Base-by-base conservation (phyloP, 2,329 filamentous ascomycete species). In the Didymella arachidicola region DNA sequence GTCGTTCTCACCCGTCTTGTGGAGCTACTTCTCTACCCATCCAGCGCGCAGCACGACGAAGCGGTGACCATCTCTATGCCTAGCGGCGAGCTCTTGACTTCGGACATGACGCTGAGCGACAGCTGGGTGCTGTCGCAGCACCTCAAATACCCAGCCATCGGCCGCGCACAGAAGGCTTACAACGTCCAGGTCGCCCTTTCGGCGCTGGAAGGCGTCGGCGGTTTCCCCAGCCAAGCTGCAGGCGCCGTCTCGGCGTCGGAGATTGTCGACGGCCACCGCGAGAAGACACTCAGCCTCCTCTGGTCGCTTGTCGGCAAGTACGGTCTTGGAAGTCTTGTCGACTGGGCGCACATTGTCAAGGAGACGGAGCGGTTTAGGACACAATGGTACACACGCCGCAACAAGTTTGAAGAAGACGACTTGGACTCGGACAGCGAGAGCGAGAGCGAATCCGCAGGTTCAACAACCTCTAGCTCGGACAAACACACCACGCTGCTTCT, bases 251-350 rank as follows among this genome's bases (percentile, higher is more conserved):
- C 74, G 14, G 80, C 86, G 0, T 82, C 84, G 38, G 84, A 89
- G 53, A 83, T 89, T 45, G 85, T 89, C 7, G 82, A 88, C 63
- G 87, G 87, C 2, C 85, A 88, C 64, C 82, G 87, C 8, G 86
- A 89, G 66, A 88, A 86, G 72, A 89, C 86, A 0, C 78, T 89
- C 43, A 82, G 80, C 5, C 76, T 89, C 10, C 77, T 89, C 5
- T 88, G 86, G 86, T 78, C 79, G 3, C 76, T 89, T 22, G 81
- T 88, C 36, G 83, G 83, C 39, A 82, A 81, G 71, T 84, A 82
- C 76, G 85, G 85, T 1, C 74, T 88, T 7, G 72, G 77, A 6
- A 77, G 73, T 7, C 77, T 89, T 0, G 77, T 89, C 2, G 82
- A 88, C 63, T 85, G 83, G 80, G 70, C 78, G 6, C 83, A 84